Percentiles rank a stretch among this genome's conserved stretches.
Conservation (phyloP, 169 alveolate species). For the Babesia divergens region DNA sequence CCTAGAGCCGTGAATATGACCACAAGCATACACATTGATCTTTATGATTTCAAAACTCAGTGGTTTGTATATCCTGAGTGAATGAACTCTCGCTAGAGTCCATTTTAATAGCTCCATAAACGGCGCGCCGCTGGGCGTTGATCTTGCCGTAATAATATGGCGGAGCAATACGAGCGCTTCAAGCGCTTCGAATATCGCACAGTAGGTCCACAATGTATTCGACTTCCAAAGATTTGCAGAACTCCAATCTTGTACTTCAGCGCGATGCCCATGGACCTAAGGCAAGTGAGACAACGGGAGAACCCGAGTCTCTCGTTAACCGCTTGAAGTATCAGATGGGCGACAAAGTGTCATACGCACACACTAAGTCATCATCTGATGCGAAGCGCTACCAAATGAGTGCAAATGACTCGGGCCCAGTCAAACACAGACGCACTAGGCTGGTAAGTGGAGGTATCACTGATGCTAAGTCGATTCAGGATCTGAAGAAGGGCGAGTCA, state of each 20-base stretch:
- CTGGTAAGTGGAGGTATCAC: slow-evolving; percentile 53
- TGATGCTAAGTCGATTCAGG: slow-evolving; percentile 50
- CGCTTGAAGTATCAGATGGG: slow-evolving; percentile 90
- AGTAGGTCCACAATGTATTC: slow-evolving; percentile 6
- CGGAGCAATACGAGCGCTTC: slow-evolving; percentile 89
- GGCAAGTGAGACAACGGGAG: slow-evolving; percentile 92
- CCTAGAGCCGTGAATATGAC: no score
- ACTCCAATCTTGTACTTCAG: slow-evolving; percentile 85
- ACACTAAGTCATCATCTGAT: slow-evolving; percentile 36
- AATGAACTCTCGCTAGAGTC: background rate
- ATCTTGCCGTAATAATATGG: slow-evolving; percentile 73
- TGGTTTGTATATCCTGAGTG: background rate
- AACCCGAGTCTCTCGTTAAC: slow-evolving; percentile 93
- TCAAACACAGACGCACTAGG: slow-evolving; percentile 41
- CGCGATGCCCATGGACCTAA: slow-evolving; percentile 82
- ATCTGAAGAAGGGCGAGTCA: slow-evolving; percentile 76
- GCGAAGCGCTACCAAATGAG: slow-evolving; percentile 18
- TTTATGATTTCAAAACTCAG: no score
- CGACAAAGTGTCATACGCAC: slow-evolving; percentile 81
- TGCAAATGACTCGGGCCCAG: slow-evolving; percentile 26
- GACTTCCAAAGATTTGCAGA: slow-evolving; percentile 42
- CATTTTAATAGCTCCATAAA: background rate
- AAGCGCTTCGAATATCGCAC: slow-evolving; percentile 89
- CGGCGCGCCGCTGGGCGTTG: background rate
- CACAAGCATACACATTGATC: no score